These are phyloP conservation scores for Annulohypoxylon nitens DNA, from an alignment of 495 filamentous ascomycete species.

Conservation along the genomic window DNA sequence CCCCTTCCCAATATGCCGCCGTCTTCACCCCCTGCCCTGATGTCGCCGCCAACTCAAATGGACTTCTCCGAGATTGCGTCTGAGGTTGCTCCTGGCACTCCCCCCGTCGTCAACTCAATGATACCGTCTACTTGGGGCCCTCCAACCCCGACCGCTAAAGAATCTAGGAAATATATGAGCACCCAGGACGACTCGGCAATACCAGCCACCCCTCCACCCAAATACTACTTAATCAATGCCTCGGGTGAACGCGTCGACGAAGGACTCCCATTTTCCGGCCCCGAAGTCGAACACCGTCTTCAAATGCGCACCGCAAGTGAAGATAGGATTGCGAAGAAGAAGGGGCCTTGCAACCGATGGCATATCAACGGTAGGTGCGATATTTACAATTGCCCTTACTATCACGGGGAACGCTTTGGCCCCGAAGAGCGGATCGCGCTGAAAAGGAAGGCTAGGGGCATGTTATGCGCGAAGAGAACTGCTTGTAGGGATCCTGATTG, in stretches of 20 bases:
- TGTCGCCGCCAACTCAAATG: conserved; percentile 8
- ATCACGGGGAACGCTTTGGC: conserved; percentile 50
- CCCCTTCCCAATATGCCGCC: conserved; percentile 31
- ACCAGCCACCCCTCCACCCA: neutral
- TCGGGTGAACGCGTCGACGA: conserved; percentile 54
- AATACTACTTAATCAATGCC: conserved; percentile 51
- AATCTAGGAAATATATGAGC: neutral
- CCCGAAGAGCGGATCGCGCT: conserved; percentile 44
- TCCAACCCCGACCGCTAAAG: neutral
- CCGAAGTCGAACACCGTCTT: conserved; percentile 34
- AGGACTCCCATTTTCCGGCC: conserved; percentile 44
- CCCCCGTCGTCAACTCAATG: neutral
- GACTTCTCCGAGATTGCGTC: neutral
- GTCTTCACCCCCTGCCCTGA: neutral
- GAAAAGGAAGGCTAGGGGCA: conserved; percentile 46
- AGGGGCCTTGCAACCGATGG: conserved; percentile 55
- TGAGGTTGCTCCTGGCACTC: neutral
- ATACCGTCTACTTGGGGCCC: conserved; percentile 2
- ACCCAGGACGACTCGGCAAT: neutral
- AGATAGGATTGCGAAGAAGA: neutral
- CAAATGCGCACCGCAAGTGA: conserved; percentile 45
- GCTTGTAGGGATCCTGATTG: conserved; percentile 50
- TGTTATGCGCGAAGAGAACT: conserved; percentile 39
- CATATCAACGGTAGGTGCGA: conserved; percentile 52
- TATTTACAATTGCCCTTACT: conserved; percentile 47